Conservation (phyloP, 441 rosid species). For the Daphne laureola region DNA sequence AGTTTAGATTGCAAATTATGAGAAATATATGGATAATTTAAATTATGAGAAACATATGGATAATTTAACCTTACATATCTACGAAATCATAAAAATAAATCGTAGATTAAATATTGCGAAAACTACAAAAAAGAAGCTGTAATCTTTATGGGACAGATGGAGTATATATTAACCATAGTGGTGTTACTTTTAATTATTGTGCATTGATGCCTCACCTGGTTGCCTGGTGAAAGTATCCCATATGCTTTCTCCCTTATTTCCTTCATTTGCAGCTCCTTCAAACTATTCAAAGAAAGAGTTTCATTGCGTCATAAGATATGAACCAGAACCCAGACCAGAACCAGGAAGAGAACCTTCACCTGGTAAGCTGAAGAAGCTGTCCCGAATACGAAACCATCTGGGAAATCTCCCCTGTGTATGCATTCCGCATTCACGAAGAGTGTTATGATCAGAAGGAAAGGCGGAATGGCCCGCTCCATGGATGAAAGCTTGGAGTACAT, state of each 20-base stretch:
- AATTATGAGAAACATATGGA: too few relatives aligned
- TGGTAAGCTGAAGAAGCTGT: constrained; percentile 92
- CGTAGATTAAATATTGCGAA: too few relatives aligned
- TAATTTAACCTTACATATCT: too few relatives aligned
- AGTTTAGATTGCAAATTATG: too few relatives aligned
- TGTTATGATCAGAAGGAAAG: constrained; percentile 15
- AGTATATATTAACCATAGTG: too few relatives aligned
- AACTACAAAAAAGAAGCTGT: too few relatives aligned
- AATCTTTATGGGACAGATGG: too few relatives aligned
- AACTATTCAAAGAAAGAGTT: constrained; percentile 31
- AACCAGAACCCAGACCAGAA: constrained; percentile 7
- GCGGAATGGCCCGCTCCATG: constrained; percentile 16
- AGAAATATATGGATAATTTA: too few relatives aligned
- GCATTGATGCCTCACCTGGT: constrained; percentile 34
- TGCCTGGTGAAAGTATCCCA: constrained; percentile 83
- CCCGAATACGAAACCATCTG: constrained; percentile 69
- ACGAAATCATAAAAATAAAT: too few relatives aligned
- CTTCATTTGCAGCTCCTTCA: constrained; percentile 85
- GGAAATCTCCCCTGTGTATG: constrained; percentile 57
- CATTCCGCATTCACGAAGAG: constrained; percentile 34
- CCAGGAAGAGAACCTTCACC: constrained; percentile 25
- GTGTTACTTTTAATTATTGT: too few relatives aligned
- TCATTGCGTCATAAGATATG: not conserved
- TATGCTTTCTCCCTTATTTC: constrained; percentile 74
- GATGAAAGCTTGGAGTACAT: not conserved